Conservation (phyloP, 129 eudicot genomes). For the Dittrichia graveolens region DNA sequence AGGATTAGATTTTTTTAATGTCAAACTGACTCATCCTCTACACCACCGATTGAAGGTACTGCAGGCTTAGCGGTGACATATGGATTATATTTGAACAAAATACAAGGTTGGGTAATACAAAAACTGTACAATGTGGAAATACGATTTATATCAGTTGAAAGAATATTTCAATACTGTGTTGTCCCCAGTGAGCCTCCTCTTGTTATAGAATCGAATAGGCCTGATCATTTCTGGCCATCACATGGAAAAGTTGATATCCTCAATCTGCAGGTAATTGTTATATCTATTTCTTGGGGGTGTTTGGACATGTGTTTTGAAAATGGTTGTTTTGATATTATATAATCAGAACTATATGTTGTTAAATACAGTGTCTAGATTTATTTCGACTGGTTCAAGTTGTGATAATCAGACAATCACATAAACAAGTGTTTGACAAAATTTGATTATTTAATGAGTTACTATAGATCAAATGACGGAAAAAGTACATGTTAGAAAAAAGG, state of each 20-base stretch:
- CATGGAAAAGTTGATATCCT: constrained; percentile 62
- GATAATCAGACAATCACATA: no score
- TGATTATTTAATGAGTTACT: no score
- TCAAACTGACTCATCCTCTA: no score
- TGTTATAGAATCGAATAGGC: constrained; percentile 58
- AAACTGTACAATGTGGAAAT: constrained; percentile 71
- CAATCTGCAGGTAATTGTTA: constrained; percentile 56
- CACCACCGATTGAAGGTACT: constrained; percentile 41
- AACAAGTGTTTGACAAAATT: no score
- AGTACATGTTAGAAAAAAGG: no score
- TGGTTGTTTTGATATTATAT: no score
- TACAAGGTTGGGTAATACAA: constrained; percentile 69
- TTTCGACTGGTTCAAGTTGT: no score
- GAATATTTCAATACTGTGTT: constrained; percentile 71
- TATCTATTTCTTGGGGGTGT: neutral
- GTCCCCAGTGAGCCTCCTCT: constrained; percentile 82
- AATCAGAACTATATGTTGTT: no score
- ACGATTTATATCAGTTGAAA: constrained; percentile 78
- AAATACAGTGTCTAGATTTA: no score
- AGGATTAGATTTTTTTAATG: no score
- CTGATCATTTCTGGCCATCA: constrained; percentile 66
- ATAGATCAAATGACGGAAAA: no score
- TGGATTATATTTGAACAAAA: constrained; percentile 68
- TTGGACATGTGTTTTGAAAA: neutral
- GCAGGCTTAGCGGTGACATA: constrained; percentile 90